Evolutionary conservation across 1,284 basidiomycete species (phyloP).

Genomic region (Ustilago cynodontis): DNA sequence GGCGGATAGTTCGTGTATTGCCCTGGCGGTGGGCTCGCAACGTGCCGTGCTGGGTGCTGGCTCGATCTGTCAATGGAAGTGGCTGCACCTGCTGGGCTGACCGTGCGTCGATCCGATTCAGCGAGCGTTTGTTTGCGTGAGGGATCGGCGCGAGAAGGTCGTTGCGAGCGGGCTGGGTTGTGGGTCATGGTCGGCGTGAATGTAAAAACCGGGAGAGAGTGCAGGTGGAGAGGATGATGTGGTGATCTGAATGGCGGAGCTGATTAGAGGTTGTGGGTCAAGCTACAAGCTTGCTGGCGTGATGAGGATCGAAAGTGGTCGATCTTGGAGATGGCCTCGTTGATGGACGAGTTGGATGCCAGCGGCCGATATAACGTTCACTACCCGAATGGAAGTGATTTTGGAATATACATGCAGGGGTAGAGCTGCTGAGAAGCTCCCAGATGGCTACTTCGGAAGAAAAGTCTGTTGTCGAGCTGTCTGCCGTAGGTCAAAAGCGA

Average conservation of each 20-base stretch:
- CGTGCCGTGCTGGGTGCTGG: conserved; percentile 13
- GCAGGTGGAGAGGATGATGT: background rate
- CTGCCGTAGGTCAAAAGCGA: background rate
- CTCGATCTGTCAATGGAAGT: conserved; percentile 1
- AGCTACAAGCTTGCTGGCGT: background rate
- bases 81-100: conserved; percentile 10
- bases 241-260: background rate
- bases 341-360: conserved; percentile 15
- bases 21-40: conserved; percentile 25
- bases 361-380: conserved; percentile 18
- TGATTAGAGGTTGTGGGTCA: background rate
- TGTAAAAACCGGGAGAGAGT: background rate
- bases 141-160: conserved; percentile 22
- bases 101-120: conserved; percentile 28
- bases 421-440: conserved; percentile 19
- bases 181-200: conserved; percentile 17
- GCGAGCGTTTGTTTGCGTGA: conserved; percentile 14
- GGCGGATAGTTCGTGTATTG: conserved; percentile 16
- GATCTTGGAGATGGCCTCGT: conserved; percentile 7
- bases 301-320: conserved; percentile 6
- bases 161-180: conserved; percentile 23
- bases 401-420: conserved; percentile 19
- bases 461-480: background rate
- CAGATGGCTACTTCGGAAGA: conserved; percentile 2
- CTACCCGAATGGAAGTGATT: background rate